phyloP scores from a whole-genome alignment of 2,329 filamentous ascomycete species.

The Gnomoniopsis smithogilvyi region DNA sequence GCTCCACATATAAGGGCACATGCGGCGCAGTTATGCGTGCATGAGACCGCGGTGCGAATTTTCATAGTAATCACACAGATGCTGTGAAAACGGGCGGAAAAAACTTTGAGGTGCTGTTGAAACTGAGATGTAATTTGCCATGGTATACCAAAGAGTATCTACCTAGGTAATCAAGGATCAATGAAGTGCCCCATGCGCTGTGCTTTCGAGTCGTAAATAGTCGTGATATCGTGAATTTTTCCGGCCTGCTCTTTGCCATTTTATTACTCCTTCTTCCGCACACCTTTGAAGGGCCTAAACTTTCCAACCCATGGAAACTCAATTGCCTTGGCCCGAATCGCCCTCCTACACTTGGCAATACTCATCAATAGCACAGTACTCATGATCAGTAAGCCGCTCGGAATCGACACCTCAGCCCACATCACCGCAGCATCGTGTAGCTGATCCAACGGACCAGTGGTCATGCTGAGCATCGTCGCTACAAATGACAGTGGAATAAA shows the following conservation, averaged over 20 bases:
- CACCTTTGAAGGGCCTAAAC: not conserved
- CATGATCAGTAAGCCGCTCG: conserved; percentile 13
- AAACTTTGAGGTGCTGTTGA: not conserved
- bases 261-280: not conserved
- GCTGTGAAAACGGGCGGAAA: not conserved
- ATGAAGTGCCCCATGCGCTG: not conserved
- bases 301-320: conserved; percentile 2
- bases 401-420: conserved; percentile 13
- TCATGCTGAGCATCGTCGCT: conserved; percentile 29
- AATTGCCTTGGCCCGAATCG: conserved; percentile 2
- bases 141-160: not conserved
- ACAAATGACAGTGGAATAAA: conserved; percentile 31
- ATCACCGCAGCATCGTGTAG: conserved; percentile 8
- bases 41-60: not conserved
- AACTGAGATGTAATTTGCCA: not conserved
- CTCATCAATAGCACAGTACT: conserved; percentile 8
- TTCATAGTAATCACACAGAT: not conserved
- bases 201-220: not conserved
- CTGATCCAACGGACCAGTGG: conserved; percentile 12
- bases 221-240: not conserved
- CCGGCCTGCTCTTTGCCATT: not conserved
- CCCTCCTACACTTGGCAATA: conserved; percentile 12
- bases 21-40: not conserved
- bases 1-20: not conserved
- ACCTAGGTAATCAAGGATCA: too few relatives aligned